Evolutionary conservation across 2,329 filamentous ascomycete genomes (phyloP).

Genomic region (Hansfordia pulvinata): DNA sequence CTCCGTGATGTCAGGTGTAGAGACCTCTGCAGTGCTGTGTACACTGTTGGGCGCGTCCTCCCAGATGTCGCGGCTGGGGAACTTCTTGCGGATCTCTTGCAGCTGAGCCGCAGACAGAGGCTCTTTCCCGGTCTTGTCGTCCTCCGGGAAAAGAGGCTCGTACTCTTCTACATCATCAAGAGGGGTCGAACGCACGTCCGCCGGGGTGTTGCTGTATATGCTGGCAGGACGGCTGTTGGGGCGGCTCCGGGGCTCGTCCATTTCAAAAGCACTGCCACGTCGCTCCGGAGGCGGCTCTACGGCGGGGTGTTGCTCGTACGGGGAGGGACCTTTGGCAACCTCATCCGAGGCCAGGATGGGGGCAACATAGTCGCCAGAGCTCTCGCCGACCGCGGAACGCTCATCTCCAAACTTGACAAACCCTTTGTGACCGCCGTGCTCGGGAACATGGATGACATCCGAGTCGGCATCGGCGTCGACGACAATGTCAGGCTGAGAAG

Average conservation of each 20-base stretch:
- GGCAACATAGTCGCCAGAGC: slow-evolving; percentile 50
- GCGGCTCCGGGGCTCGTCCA: slow-evolving; percentile 44
- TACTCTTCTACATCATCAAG: slow-evolving; percentile 87
- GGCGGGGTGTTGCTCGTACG: slow-evolving; percentile 62
- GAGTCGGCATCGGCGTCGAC: slow-evolving; percentile 30
- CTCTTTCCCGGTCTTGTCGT: slow-evolving; percentile 35
- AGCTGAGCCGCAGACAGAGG: slow-evolving; percentile 28
- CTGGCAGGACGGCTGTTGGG: slow-evolving; percentile 52
- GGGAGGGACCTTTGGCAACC: slow-evolving; percentile 57
- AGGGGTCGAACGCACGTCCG: slow-evolving; percentile 50
- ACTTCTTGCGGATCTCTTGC: slow-evolving; percentile 49
- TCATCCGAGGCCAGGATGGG: slow-evolving; percentile 88
- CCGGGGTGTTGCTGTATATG: slow-evolving; percentile 41
- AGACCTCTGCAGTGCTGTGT: slow-evolving; percentile 68
- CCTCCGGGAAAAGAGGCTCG: slow-evolving; percentile 84
- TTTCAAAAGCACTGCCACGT: slow-evolving; percentile 43
- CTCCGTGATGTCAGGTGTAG: slow-evolving; percentile 56
- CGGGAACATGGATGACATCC: slow-evolving; percentile 65
- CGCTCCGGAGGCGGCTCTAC: slow-evolving; percentile 61
- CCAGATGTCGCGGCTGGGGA: slow-evolving; percentile 94
- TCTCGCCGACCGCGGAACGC: slow-evolving; percentile 36
- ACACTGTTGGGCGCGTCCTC: slow-evolving; percentile 86
- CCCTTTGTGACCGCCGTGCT: slow-evolving; percentile 34
- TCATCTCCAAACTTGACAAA: slow-evolving; percentile 29
- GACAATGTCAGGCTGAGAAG: slow-evolving; percentile 7